Conservation (phyloP, 805 yeast genomes). For the Pichia scutulata region DNA sequence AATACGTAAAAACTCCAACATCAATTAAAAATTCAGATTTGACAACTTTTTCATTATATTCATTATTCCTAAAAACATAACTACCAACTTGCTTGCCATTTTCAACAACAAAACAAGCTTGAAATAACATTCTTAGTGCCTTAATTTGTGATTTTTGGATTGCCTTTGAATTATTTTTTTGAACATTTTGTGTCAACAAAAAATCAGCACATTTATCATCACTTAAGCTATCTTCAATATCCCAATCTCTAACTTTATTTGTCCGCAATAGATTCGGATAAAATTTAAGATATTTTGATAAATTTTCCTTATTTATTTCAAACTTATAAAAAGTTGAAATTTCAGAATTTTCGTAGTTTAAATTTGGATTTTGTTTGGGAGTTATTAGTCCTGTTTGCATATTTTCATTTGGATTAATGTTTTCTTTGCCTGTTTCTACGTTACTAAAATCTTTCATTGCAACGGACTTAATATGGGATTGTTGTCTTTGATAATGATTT, state of each 20-base stretch:
- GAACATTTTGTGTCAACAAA: constrained; percentile 47
- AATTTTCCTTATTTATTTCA: constrained; percentile 19
- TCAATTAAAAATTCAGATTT: constrained; percentile 9
- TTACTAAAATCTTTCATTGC: constrained; percentile 20
- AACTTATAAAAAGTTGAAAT: constrained; percentile 24
- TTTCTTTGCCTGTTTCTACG: constrained; percentile 13
- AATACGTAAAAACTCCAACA: neutral
- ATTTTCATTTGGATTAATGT: neutral
- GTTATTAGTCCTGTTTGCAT: constrained; percentile 10
- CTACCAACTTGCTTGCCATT: constrained; percentile 28
- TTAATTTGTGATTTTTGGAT: constrained; percentile 27
- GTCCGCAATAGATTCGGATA: constrained; percentile 15
- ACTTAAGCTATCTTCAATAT: constrained; percentile 37
- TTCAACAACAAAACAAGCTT: constrained; percentile 31
- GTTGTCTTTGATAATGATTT: constrained; percentile 18
- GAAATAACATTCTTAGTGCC: constrained; percentile 37
- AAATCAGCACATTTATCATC: constrained; percentile 55
- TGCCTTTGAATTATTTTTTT: constrained; percentile 27
- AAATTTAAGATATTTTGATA: constrained; percentile 4
- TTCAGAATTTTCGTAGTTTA: constrained; percentile 16
- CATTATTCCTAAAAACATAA: constrained; percentile 39
- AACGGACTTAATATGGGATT: constrained; percentile 15
- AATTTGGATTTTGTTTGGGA: constrained; percentile 20
- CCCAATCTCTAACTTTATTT: constrained; percentile 24
- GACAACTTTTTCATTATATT: constrained; percentile 32